Evolutionary conservation across 116 monocot species (phyloP).

Genomic region (Posidonia oceanica): DNA sequence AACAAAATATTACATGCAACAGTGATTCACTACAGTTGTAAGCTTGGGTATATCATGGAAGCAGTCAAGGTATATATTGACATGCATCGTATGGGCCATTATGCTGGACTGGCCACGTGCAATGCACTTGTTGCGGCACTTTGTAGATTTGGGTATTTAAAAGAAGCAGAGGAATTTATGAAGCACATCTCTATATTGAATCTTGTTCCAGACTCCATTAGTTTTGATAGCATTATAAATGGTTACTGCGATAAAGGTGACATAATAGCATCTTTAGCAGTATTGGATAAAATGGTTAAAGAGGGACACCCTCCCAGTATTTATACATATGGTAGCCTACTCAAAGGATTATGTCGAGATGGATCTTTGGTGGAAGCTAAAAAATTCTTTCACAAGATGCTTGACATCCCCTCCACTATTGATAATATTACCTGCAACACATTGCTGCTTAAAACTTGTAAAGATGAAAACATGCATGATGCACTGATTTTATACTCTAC

Average conservation of each 20-base stretch:
- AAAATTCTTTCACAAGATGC: constrained; percentile 29
- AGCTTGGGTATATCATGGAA: constrained; percentile 28
- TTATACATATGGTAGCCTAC: constrained; percentile 42
- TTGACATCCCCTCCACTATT: constrained; percentile 26
- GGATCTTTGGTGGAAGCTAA: constrained; percentile 42
- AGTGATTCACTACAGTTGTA: constrained; percentile 34
- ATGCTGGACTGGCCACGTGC: constrained; percentile 30
- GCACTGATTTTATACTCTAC: constrained; percentile 45
- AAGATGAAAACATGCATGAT: constrained; percentile 35
- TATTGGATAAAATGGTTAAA: constrained; percentile 50
- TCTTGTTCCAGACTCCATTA: constrained; percentile 13
- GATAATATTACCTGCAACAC: constrained; percentile 33
- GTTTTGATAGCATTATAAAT: constrained; percentile 47
- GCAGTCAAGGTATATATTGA: constrained; percentile 38
- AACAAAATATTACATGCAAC: constrained; percentile 45
- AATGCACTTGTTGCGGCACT: constrained; percentile 38
- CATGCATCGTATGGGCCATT: constrained; percentile 22
- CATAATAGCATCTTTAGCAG: constrained; percentile 29
- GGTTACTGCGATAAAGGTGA: constrained; percentile 37
- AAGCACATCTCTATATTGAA: constrained; percentile 49
- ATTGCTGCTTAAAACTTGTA: constrained; percentile 48
- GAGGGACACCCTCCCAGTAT: constrained; percentile 28
- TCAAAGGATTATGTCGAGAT: constrained; percentile 54
- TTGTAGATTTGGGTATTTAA: constrained; percentile 29
- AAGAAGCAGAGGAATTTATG: constrained; percentile 53